Conservation (phyloP, 2,329 filamentous ascomycete species). For the Penicillium janthinellum region DNA sequence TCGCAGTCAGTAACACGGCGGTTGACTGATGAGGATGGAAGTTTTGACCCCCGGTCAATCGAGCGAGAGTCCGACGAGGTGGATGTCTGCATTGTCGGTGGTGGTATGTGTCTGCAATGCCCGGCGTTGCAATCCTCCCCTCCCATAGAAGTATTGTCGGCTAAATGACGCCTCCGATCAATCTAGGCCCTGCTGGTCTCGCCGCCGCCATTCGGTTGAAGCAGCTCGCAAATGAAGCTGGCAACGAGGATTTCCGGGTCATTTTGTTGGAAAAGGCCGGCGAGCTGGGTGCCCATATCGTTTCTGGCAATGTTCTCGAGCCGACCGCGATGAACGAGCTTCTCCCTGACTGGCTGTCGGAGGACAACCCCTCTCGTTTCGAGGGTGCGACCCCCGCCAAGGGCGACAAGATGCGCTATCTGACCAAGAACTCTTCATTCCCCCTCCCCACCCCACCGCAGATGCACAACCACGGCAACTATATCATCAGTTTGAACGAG, state of each 20-base stretch:
- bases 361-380: slow-evolving; percentile 86
- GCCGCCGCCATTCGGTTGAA: slow-evolving; percentile 92
- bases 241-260: slow-evolving; percentile 94
- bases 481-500: slow-evolving; percentile 93
- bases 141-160: not conserved
- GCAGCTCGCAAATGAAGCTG: slow-evolving; percentile 90
- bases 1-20: slow-evolving; percentile 46
- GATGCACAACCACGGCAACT: slow-evolving; percentile 98
- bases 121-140: not conserved
- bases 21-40: slow-evolving; percentile 53
- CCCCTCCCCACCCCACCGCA: slow-evolving; percentile 88
- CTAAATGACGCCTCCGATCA: slow-evolving; percentile 9
- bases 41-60: slow-evolving; percentile 66
- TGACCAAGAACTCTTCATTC: slow-evolving; percentile 77
- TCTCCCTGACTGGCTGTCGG: slow-evolving; percentile 88
- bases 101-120: slow-evolving; percentile 55
- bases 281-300: slow-evolving; percentile 90
- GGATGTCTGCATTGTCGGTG: slow-evolving; percentile 95
- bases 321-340: slow-evolving; percentile 86
- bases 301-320: slow-evolving; percentile 94
- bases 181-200: slow-evolving; percentile 78
- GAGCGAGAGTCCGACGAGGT: slow-evolving; percentile 92
- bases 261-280: slow-evolving; percentile 92
- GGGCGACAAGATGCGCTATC: slow-evolving; percentile 86
- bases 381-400: slow-evolving; percentile 82